A percentile compares a stretch with the other conserved stretches of the same genome.
Conservation (phyloP, 208 protist species). For the Angomonas ambiguus region DNA sequence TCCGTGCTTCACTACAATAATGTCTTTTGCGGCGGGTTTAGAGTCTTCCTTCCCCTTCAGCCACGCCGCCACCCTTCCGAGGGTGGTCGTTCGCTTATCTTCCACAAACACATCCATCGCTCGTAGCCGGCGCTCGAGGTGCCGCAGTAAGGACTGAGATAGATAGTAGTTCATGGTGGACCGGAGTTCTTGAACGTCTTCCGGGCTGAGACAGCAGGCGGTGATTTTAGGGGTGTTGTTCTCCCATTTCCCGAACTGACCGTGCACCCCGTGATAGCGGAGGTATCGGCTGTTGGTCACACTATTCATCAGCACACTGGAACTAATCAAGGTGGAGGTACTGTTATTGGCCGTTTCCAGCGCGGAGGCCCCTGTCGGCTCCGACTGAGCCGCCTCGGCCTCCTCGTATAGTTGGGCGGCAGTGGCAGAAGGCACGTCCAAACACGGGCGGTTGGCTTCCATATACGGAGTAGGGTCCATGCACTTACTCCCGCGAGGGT, state of each 20-base stretch:
- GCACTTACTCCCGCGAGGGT: slow-evolving; percentile 40
- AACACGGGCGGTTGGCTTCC: slow-evolving; percentile 50
- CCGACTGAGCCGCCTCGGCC: slow-evolving; percentile 12
- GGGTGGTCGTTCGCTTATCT: slow-evolving; percentile 71
- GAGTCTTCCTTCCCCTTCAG: slow-evolving; percentile 67
- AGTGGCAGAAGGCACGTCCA: slow-evolving; percentile 57
- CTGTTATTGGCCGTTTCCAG: slow-evolving; percentile 10
- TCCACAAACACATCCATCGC: slow-evolving; percentile 51
- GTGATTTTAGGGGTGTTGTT: slow-evolving; percentile 48
- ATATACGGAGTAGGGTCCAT: slow-evolving; percentile 64
- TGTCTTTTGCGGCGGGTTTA: slow-evolving; percentile 30
- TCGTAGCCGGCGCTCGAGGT: slow-evolving; percentile 65
- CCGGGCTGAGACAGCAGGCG: slow-evolving; percentile 68
- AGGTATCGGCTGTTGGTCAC: slow-evolving; percentile 1
- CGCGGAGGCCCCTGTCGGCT: neutral
- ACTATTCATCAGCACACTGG: neutral
- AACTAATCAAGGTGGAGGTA: neutral
- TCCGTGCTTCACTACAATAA: slow-evolving; percentile 1
- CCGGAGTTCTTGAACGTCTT: slow-evolving; percentile 52
- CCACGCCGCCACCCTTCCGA: slow-evolving; percentile 81
- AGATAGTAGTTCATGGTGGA: slow-evolving; percentile 74
- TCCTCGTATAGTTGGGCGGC: slow-evolving; percentile 18
- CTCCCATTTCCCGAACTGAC: slow-evolving; percentile 47
- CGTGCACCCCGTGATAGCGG: slow-evolving; percentile 29
- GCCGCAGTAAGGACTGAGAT: slow-evolving; percentile 56